Base-by-base conservation (phyloP, 2,329 filamentous ascomycete species). In the Penicillium concentricum region DNA sequence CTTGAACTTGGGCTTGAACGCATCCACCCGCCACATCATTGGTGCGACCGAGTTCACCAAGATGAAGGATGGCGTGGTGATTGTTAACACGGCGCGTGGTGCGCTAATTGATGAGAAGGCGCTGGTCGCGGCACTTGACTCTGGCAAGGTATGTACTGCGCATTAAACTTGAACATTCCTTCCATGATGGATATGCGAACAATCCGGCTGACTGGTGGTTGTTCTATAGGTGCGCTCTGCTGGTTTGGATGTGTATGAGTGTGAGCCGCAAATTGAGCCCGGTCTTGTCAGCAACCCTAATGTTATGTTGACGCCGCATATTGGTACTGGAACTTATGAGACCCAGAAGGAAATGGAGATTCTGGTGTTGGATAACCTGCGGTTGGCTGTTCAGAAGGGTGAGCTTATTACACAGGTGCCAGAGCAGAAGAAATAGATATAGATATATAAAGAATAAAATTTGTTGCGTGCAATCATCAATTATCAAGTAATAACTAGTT, bases 271-370 rank as follows among this genome's bases (percentile, higher is more conserved):
- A 22, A 68, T 79, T 35, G 73, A 86, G 59, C 74, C 76, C 0
- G 83, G 81, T 0, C 67, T 80, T 39, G 61, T 79, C 24, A 72
- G 72, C 45, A 78, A 77, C 61, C 70, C 74, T 5, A 70, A 69
- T 39, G 74, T 76, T n/a, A 82, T 86, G 62, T 63, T 86, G 61
- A 67, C 86, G 60, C 84, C 84, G 38, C 84, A 87, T 63, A 81
- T 87, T 61, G 84, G 84, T 20, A 87, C 84, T 1, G 79, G 74
- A 58, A 86, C 83, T 12, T 81, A 78, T 65, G 84, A 86, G 70
- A 85, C 83, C 22, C 83, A 85, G 72, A 81, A 79, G 61, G 82
- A 84, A 53, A 86, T 86, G 84, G 84, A 86, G 68, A 65, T 84
- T 51, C 67, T 85, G 61, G 83, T 85, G 18, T 59, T 86, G 67